Evolutionary conservation across 169 alveolate genomes (phyloP).

Genomic region (Babesia caballi): DNA sequence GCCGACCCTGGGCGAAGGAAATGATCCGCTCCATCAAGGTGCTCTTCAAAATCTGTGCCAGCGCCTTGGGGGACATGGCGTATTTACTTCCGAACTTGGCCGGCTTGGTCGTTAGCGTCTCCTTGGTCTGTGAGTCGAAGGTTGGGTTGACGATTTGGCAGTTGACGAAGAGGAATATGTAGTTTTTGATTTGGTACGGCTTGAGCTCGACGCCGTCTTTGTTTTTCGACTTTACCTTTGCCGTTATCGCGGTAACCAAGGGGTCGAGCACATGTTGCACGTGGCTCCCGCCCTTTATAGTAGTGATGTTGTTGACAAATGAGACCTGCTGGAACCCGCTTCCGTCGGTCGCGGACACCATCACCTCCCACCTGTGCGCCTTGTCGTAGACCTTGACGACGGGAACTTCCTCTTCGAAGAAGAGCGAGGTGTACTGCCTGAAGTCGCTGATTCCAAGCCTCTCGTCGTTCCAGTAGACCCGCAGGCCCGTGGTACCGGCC

Average conservation of each 20-base stretch:
- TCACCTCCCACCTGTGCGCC: slow-evolving; percentile 83
- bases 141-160: slow-evolving; percentile 97
- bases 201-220: slow-evolving; percentile 91
- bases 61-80: slow-evolving; percentile 85
- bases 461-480: slow-evolving; percentile 91
- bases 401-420: slow-evolving; percentile 70
- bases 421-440: slow-evolving; percentile 91
- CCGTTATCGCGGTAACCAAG: slow-evolving; percentile 86
- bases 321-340: slow-evolving; percentile 94
- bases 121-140: slow-evolving; percentile 98
- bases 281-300: slow-evolving; percentile 99
- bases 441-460: slow-evolving; percentile 88
- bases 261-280: slow-evolving; percentile 95
- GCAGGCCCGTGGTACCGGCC: slow-evolving; percentile 96
- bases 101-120: slow-evolving; percentile 91
- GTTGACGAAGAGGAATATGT: slow-evolving; percentile 95
- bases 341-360: slow-evolving; percentile 84
- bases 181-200: slow-evolving; percentile 89
- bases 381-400: slow-evolving; percentile 74
- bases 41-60: slow-evolving; percentile 86
- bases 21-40: slow-evolving; percentile 87
- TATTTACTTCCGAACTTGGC: slow-evolving; percentile 88
- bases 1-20: slow-evolving; percentile 91
- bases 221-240: slow-evolving; percentile 91
- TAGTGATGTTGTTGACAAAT: slow-evolving; percentile 97